Conservation (phyloP, 2,329 filamentous ascomycete species). For the Rhinocladiella similis region DNA sequence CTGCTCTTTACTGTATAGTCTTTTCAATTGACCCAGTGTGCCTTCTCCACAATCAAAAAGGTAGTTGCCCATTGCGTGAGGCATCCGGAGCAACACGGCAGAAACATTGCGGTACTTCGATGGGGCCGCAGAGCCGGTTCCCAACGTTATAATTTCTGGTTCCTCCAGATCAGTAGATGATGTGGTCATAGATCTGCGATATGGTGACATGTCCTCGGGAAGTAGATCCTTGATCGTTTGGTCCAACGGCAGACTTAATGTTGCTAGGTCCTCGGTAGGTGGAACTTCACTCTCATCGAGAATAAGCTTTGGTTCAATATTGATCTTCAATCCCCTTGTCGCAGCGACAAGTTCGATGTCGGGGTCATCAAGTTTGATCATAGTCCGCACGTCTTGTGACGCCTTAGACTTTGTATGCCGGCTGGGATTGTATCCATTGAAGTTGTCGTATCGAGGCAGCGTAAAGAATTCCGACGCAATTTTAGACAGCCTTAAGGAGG, state of each 20-base stretch:
- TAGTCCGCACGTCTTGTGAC: not conserved
- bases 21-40: conserved; percentile 81
- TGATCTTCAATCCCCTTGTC: conserved; percentile 44
- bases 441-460: conserved; percentile 66
- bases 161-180: conserved; percentile 71
- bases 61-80: conserved; percentile 76
- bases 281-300: conserved; percentile 35
- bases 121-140: conserved; percentile 85
- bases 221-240: conserved; percentile 33
- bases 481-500: conserved; percentile 67
- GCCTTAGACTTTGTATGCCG: not conserved
- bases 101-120: conserved; percentile 97
- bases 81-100: conserved; percentile 78
- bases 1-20: conserved; percentile 66
- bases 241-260: conserved; percentile 23
- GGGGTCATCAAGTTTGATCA: not conserved
- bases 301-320: conserved; percentile 48
- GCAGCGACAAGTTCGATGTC: conserved; percentile 33
- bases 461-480: conserved; percentile 75
- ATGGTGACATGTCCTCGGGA: conserved; percentile 7
- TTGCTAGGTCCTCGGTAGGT: conserved; percentile 30
- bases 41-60: conserved; percentile 91
- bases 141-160: conserved; percentile 80
- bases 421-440: conserved; percentile 6
- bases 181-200: conserved; percentile 32